Conservation (phyloP, 2,329 filamentous ascomycete genomes). For the Hypoxylon sp. region DNA sequence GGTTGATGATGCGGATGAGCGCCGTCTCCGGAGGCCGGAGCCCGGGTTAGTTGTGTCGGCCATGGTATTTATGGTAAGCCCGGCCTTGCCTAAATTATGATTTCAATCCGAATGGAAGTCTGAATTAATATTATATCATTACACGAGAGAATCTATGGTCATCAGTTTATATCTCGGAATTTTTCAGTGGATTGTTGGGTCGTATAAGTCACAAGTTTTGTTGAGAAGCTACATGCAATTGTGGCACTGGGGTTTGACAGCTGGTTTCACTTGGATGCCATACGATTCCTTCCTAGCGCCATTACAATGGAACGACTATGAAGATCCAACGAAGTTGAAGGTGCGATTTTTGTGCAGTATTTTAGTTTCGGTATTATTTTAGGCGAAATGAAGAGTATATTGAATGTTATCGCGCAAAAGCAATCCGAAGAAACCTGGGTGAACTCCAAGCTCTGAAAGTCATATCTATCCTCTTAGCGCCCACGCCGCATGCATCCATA, state of each 20-base stretch:
- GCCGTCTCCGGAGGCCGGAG: conserved; percentile 52
- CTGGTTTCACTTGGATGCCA: conserved; percentile 34
- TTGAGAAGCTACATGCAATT: conserved; percentile 35
- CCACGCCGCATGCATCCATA: conserved; percentile 43
- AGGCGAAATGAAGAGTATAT: conserved; percentile 40
- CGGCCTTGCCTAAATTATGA: neutral
- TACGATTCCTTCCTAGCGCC: conserved; percentile 1
- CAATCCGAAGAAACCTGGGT: conserved; percentile 35
- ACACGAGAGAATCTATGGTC: neutral
- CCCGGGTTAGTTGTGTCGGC: conserved; percentile 16
- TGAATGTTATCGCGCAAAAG: conserved; percentile 44
- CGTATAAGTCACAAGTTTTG: conserved; percentile 33
- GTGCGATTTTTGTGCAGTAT: conserved; percentile 13
- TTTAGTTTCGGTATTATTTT: conserved; percentile 13
- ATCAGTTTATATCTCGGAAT: conserved; percentile 2
- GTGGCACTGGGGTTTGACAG: conserved; percentile 23
- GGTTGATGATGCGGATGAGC: conserved; percentile 50
- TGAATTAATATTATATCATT: neutral
- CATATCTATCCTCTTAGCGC: conserved; percentile 40
- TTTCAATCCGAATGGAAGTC: neutral
- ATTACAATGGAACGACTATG: conserved; percentile 11
- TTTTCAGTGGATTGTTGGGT: conserved; percentile 16
- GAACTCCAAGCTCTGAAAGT: conserved; percentile 28
- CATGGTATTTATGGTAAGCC: conserved; percentile 11
- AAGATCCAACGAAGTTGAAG: conserved; percentile 5